These are phyloP conservation scores for Stygiomarasmius scandens DNA, from an alignment of 1,284 basidiomycete genomes.

Conservation along the genomic window DNA sequence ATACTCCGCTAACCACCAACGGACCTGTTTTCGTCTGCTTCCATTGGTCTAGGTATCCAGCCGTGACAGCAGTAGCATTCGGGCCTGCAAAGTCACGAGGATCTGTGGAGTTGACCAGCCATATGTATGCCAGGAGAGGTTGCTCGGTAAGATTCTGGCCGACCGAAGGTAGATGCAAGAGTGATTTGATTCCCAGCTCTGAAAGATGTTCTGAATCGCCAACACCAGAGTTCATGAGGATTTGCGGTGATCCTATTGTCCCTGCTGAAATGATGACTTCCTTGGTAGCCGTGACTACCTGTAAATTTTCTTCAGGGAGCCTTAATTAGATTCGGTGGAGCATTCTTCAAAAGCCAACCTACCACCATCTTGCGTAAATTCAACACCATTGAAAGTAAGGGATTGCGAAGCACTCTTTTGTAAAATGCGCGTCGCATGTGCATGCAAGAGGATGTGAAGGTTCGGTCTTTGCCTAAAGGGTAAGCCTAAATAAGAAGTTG, in stretches of 20 bases:
- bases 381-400: conserved; percentile 9
- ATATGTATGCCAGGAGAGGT: conserved; percentile 23
- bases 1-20: conserved; percentile 22
- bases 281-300: conserved; percentile 15
- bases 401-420: background rate
- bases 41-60: conserved; percentile 22
- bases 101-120: conserved; percentile 24
- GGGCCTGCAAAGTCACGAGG: conserved; percentile 25
- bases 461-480: conserved; percentile 19
- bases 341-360: conserved; percentile 21
- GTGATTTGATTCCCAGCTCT: conserved; percentile 26
- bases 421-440: conserved; percentile 20
- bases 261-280: conserved; percentile 33
- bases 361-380: conserved; percentile 22
- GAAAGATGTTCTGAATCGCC: conserved; percentile 28
- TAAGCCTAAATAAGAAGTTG: conserved; percentile 39
- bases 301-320: background rate
- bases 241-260: conserved; percentile 27
- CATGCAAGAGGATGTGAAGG: conserved; percentile 21
- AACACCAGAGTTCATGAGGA: conserved; percentile 38
- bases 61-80: conserved; percentile 20
- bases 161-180: conserved; percentile 33
- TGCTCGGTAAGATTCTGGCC: conserved; percentile 42
- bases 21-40: conserved; percentile 23
- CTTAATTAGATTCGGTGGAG: no score